A percentile compares a stretch with the other conserved stretches of the same genome.
Conservation (phyloP, 1,139 yeast genomes). For the Komagataea norvegica region DNA sequence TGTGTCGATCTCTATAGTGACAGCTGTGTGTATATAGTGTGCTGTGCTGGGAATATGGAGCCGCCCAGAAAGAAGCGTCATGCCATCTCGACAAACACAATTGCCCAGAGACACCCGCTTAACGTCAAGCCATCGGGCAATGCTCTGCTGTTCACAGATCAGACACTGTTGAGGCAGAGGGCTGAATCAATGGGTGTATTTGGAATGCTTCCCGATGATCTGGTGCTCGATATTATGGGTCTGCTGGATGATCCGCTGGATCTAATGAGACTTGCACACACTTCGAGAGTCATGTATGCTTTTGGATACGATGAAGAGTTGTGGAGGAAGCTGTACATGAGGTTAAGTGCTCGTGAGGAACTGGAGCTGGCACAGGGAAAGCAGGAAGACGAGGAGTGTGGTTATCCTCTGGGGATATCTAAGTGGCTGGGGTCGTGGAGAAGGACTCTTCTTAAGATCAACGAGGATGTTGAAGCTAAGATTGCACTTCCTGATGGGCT, state of each 20-base stretch:
- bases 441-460: slow-evolving; percentile 45
- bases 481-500: slow-evolving; percentile 36
- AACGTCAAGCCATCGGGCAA: slow-evolving; percentile 77
- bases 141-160: slow-evolving; percentile 29
- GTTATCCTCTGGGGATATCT: slow-evolving; percentile 26
- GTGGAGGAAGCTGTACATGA: slow-evolving; percentile 61
- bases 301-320: slow-evolving; percentile 68
- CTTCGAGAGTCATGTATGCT: slow-evolving; percentile 69
- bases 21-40: too few relatives aligned
- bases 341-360: slow-evolving; percentile 16
- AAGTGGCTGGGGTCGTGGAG: slow-evolving; percentile 82
- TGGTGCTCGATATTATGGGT: slow-evolving; percentile 43
- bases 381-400: slow-evolving; percentile 8
- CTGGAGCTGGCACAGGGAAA: slow-evolving; percentile 14
- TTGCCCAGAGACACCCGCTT: slow-evolving; percentile 53
- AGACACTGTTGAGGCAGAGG: slow-evolving; percentile 21
- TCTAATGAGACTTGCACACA: slow-evolving; percentile 46
- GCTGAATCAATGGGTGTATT: slow-evolving; percentile 45
- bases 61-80: slow-evolving; percentile 7
- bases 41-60: too few relatives aligned
- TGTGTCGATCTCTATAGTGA: too few relatives aligned
- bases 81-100: slow-evolving; percentile 21
- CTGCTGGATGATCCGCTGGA: slow-evolving; percentile 42
- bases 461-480: slow-evolving; percentile 35
- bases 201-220: slow-evolving; percentile 52